Evolutionary conservation across 352 stramenopile species (phyloP).

Genomic region (Phytophthora colocasiae): DNA sequence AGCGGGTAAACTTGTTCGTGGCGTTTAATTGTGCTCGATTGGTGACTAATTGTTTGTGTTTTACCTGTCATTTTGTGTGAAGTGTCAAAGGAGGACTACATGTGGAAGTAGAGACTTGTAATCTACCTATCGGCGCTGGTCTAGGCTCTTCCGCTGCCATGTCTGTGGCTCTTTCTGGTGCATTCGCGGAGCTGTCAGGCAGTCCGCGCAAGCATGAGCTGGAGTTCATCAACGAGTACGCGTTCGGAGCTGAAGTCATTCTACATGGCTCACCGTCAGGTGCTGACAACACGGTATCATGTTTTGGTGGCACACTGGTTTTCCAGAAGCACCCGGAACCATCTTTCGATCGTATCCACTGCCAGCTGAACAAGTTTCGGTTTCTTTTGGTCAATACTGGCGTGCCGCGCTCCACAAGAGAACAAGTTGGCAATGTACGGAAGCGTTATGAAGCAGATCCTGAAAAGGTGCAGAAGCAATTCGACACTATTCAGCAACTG

Average conservation of each 20-base stretch:
- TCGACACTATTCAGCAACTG: slow-evolving; percentile 86
- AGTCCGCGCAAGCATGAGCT: slow-evolving; percentile 32
- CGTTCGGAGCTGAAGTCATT: slow-evolving; percentile 90
- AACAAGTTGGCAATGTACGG: slow-evolving; percentile 83
- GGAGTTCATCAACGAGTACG: slow-evolving; percentile 84
- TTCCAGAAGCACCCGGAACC: slow-evolving; percentile 71
- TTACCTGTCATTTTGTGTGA: slow-evolving; percentile 2
- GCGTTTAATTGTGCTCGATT: not conserved
- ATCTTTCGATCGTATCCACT: slow-evolving; percentile 52
- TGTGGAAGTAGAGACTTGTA: slow-evolving; percentile 58
- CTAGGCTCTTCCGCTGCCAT: slow-evolving; percentile 93
- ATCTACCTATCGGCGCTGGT: slow-evolving; percentile 87
- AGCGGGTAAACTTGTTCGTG: slow-evolving; percentile 24
- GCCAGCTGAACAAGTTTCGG: slow-evolving; percentile 69
- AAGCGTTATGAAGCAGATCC: slow-evolving; percentile 63
- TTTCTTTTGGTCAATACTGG: slow-evolving; percentile 93
- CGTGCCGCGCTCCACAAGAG: slow-evolving; percentile 90
- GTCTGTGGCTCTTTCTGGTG: slow-evolving; percentile 84
- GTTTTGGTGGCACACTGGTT: slow-evolving; percentile 86
- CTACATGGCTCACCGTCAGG: slow-evolving; percentile 92
- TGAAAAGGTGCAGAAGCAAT: slow-evolving; percentile 53
- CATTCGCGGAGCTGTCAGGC: slow-evolving; percentile 52
- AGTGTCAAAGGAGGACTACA: slow-evolving; percentile 38
- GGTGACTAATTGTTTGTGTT: slow-evolving; percentile 3
- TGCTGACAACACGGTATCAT: slow-evolving; percentile 93